Conservation (phyloP, 768 basidiomycete genomes). For the Inosperma sp. region DNA sequence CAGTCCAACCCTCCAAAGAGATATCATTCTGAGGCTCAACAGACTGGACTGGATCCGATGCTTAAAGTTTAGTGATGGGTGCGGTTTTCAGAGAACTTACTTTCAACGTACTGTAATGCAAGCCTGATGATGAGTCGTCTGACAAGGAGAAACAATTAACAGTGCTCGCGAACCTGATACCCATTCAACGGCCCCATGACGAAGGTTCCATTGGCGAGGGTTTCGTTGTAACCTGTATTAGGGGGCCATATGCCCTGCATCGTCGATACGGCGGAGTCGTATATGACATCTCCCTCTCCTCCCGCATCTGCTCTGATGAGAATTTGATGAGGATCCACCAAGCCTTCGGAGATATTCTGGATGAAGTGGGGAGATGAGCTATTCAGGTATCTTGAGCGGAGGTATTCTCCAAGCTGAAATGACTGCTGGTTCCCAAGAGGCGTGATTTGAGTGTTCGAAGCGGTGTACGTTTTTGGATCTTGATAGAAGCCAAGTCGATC, state of each 20-base stretch:
- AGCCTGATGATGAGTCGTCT: neutral
- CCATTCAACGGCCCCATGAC: constrained; percentile 58
- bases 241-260: constrained; percentile 66
- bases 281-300: constrained; percentile 62
- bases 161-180: constrained; percentile 47
- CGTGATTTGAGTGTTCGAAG: constrained; percentile 55
- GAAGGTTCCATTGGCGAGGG: constrained; percentile 62
- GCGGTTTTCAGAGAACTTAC: neutral
- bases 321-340: constrained; percentile 33
- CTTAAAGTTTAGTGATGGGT: constrained; percentile 5
- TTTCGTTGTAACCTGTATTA: constrained; percentile 41
- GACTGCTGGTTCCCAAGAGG: constrained; percentile 66
- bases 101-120: constrained; percentile 33
- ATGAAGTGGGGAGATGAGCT: constrained; percentile 49
- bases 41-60: constrained; percentile 45
- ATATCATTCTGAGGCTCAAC: constrained; percentile 59
- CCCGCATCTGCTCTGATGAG: constrained; percentile 58
- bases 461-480: constrained; percentile 50
- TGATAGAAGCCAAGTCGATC: constrained; percentile 67
- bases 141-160: neutral
- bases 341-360: constrained; percentile 31
- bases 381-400: constrained; percentile 52
- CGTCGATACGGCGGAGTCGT: constrained; percentile 60
- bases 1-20: constrained; percentile 63
- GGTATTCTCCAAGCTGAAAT: constrained; percentile 46